Evolutionary conservation across 306 rosid species (phyloP).

Genomic region (Cercis canadensis): DNA sequence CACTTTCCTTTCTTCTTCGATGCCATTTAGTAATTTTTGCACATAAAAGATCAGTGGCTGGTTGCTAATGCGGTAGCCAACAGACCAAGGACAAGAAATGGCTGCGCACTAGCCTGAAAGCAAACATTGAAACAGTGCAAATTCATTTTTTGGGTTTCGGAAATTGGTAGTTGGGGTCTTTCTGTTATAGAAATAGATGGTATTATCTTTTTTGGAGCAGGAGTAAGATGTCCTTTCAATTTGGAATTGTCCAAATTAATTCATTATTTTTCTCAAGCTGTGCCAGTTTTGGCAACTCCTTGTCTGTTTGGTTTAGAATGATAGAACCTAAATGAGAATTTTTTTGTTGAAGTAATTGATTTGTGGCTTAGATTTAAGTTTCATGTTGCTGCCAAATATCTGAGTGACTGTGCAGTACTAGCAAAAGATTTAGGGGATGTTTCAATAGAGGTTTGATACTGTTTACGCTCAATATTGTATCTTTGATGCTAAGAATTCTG

Average conservation of each 20-base stretch:
- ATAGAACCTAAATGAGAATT: too few relatives aligned
- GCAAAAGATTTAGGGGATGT: neutral
- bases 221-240: neutral
- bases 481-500: neutral
- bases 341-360: too few relatives aligned
- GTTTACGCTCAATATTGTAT: neutral
- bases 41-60: constrained; percentile 41
- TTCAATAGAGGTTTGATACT: neutral
- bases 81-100: constrained; percentile 56
- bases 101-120: constrained; percentile 57
- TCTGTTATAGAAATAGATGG: too few relatives aligned
- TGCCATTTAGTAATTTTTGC: constrained; percentile 1
- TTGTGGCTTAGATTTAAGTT: too few relatives aligned
- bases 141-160: too few relatives aligned
- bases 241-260: neutral
- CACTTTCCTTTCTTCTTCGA: neutral
- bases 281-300: neutral
- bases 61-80: constrained; percentile 59
- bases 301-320: too few relatives aligned
- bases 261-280: neutral
- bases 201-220: too few relatives aligned
- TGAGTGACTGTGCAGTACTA: neutral
- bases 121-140: neutral
- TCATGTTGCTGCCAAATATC: neutral
- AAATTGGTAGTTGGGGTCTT: too few relatives aligned